These are phyloP conservation scores for Sophora flavescens DNA, from an alignment of 306 rosid genomes.

Conservation along the genomic window DNA sequence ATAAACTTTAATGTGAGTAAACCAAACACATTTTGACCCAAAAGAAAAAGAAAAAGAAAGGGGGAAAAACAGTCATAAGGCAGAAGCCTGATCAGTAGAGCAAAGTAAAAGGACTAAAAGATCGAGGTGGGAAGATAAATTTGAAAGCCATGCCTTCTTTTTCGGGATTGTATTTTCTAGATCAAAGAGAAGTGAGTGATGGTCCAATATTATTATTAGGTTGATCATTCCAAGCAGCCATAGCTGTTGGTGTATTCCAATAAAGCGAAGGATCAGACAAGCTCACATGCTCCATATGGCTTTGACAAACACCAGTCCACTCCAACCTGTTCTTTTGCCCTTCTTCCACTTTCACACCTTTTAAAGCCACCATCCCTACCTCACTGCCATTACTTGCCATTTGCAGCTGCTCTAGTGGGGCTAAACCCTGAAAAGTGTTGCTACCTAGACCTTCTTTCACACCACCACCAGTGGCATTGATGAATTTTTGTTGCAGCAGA, in stretches of 20 bases:
- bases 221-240: constrained; percentile 74
- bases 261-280: constrained; percentile 71
- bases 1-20: constrained; percentile 38
- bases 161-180: constrained; percentile 48
- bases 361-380: constrained; percentile 34
- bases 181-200: constrained; percentile 74
- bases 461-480: constrained; percentile 41
- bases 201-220: constrained; percentile 63
- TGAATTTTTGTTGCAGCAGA: constrained; percentile 55
- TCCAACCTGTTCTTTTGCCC: constrained; percentile 49
- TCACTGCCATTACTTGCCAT: constrained; percentile 35
- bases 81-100: constrained; percentile 43
- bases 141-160: constrained; percentile 41
- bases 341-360: constrained; percentile 70
- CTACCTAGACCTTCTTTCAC: constrained; percentile 49
- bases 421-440: constrained; percentile 51
- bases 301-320: constrained; percentile 51
- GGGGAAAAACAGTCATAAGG: not conserved
- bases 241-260: constrained; percentile 66
- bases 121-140: constrained; percentile 25
- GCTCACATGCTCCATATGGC: constrained; percentile 67
- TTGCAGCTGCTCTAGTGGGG: constrained; percentile 62
- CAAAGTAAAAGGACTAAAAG: constrained; percentile 21
- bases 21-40: constrained; percentile 41
- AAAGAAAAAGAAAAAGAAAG: not conserved